Percentiles rank a stretch among this genome's conserved stretches.
phyloP scores from a whole-genome alignment of 2,329 filamentous ascomycete genomes.

The Epicoccum sorghinum region DNA sequence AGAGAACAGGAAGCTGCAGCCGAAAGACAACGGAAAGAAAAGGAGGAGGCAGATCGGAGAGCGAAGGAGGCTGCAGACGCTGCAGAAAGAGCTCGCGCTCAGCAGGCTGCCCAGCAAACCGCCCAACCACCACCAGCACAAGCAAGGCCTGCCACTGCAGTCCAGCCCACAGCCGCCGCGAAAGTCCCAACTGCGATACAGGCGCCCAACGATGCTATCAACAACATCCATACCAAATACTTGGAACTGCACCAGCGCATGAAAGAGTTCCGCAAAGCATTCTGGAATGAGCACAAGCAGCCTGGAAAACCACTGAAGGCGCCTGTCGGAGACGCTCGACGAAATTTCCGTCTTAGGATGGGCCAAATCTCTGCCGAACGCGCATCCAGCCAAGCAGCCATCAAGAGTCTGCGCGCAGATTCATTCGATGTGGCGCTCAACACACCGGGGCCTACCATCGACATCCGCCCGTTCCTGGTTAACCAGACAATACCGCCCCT shows the following conservation, averaged over 20 bases:
- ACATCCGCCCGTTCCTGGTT: constrained; percentile 46
- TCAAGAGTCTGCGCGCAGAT: constrained; percentile 36
- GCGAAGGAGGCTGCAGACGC: constrained; percentile 36
- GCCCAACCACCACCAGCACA: constrained; percentile 14
- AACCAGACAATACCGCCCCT: constrained; percentile 38
- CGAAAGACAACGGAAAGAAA: constrained; percentile 34
- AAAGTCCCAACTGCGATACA: constrained; percentile 13
- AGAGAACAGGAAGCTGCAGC: constrained; percentile 38
- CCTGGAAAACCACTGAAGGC: constrained; percentile 34
- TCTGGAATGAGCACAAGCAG: constrained; percentile 34
- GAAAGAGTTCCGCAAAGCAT: constrained; percentile 44
- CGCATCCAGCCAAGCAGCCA: constrained; percentile 34
- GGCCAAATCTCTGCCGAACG: constrained; percentile 44
- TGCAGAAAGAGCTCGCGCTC: constrained; percentile 30
- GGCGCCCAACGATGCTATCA: constrained; percentile 29
- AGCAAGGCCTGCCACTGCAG: constrained; percentile 8
- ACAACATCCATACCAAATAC: constrained; percentile 43
- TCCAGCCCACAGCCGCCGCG: constrained; percentile 3
- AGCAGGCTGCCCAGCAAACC: constrained; percentile 21
- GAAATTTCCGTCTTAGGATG: constrained; percentile 38
- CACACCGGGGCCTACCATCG: constrained; percentile 37
- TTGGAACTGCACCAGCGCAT: constrained; percentile 44
- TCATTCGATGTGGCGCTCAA: constrained; percentile 35
- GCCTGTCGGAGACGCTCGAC: constrained; percentile 40
- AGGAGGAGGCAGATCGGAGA: constrained; percentile 38